phyloP scores from a whole-genome alignment of 805 yeast species.

The Teunomyces cretensis region DNA sequence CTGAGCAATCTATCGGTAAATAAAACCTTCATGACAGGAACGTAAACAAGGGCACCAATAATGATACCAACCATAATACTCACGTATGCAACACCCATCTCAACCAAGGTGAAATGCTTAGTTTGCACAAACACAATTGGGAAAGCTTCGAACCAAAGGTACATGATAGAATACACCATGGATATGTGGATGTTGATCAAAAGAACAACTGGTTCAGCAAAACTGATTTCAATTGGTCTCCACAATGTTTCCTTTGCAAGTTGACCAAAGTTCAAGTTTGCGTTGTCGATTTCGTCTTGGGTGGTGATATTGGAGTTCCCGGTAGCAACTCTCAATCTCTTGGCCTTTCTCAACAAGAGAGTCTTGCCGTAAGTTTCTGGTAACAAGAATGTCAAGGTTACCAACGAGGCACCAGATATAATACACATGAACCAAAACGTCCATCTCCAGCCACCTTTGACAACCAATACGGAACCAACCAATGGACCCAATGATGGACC shows the following conservation, averaged over 20 bases:
- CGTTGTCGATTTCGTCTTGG: constrained; percentile 36
- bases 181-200: constrained; percentile 53
- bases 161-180: constrained; percentile 51
- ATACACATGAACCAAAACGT: constrained; percentile 52
- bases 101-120: constrained; percentile 48
- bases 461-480: constrained; percentile 51
- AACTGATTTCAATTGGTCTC: constrained; percentile 51
- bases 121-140: constrained; percentile 52
- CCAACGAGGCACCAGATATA: constrained; percentile 35
- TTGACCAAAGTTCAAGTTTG: constrained; percentile 17
- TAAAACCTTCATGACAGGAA: constrained; percentile 8
- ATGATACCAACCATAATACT: constrained; percentile 47
- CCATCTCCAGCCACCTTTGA: constrained; percentile 52
- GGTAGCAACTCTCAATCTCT: constrained; percentile 47
- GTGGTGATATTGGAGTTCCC: constrained; percentile 47
- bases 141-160: constrained; percentile 61
- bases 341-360: constrained; percentile 47
- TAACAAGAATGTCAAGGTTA: constrained; percentile 34
- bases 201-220: constrained; percentile 56
- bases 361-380: constrained; percentile 52
- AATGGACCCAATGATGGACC: constrained; percentile 61
- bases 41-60: constrained; percentile 11
- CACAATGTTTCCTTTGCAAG: constrained; percentile 34
- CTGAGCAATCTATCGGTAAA: constrained; percentile 13
- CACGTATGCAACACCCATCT: constrained; percentile 47